These are phyloP conservation scores for Fraxinus greggii DNA, from an alignment of 305 asterid genomes.

Conservation along the genomic window DNA sequence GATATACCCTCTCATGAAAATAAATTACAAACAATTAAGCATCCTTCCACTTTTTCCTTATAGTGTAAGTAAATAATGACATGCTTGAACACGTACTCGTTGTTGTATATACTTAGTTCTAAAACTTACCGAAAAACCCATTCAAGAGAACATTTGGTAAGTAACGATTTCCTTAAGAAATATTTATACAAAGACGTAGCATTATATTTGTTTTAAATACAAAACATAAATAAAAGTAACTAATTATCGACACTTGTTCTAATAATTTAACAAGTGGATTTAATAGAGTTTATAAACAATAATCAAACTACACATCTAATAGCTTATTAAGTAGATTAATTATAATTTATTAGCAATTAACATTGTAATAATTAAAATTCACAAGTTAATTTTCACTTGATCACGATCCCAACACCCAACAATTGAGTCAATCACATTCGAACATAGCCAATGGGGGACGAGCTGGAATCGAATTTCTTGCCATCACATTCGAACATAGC, in stretches of 20 bases:
- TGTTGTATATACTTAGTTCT: not conserved
- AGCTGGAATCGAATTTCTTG: not conserved
- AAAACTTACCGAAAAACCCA: not conserved
- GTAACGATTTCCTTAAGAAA: not conserved
- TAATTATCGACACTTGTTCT: not conserved
- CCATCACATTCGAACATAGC: not conserved
- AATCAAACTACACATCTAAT: no score
- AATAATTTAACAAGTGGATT: not conserved
- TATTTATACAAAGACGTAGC: not conserved
- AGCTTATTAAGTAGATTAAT: no score
- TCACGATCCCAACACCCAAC: not conserved
- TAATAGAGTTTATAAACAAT: not conserved
- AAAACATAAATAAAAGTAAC: not conserved
- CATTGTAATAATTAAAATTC: not conserved
- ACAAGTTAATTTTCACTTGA: not conserved
- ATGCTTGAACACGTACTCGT: not conserved
- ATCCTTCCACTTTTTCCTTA: not conserved
- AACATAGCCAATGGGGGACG: not conserved
- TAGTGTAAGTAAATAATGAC: not conserved
- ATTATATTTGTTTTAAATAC: no score
- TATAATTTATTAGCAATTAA: no score
- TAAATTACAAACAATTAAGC: no score
- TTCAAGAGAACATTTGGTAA: not conserved
- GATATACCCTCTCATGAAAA: not conserved
- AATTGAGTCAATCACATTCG: not conserved